Evolutionary conservation across 2,329 filamentous ascomycete species (phyloP).

Genomic region (Trichoderma cornu-damae): DNA sequence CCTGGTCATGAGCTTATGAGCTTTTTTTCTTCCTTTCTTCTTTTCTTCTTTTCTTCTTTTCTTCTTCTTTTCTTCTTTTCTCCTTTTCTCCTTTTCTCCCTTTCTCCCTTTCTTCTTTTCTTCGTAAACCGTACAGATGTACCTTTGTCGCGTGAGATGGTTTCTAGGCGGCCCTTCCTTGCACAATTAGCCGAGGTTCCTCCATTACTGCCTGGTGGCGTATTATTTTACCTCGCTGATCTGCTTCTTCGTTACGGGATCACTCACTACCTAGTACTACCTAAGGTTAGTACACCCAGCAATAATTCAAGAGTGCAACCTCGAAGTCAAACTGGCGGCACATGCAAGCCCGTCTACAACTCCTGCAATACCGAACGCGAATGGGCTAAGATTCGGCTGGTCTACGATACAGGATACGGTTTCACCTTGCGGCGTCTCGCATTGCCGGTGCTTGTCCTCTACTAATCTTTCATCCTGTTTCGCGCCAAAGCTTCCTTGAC

Average conservation of each 20-base stretch:
- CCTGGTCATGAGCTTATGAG: neutral
- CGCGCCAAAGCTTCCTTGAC: neutral
- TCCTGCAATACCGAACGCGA: neutral
- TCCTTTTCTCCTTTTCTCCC: neutral
- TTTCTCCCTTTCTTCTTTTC: neutral
- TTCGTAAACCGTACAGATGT: no score
- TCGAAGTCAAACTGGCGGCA: neutral
- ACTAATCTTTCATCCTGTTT: neutral
- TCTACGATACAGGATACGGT: neutral
- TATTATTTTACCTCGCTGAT: neutral
- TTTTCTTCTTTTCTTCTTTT: neutral
- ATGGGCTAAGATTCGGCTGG: neutral
- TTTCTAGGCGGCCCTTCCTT: no score
- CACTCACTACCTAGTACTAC: no score
- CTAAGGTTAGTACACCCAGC: no score
- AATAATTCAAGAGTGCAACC: no score
- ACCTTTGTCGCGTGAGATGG: neutral
- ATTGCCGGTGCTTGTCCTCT: neutral
- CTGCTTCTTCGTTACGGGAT: no score
- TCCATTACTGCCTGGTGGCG: constrained; percentile 2
- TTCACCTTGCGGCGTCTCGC: neutral
- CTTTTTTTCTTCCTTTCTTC: neutral
- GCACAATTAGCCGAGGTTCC: constrained; percentile 33
- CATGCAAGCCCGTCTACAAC: constrained; percentile 1
- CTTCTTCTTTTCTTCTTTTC: neutral